phyloP scores from a whole-genome alignment of 1,139 yeast species.

The Debaryomycetaceae sp. region DNA sequence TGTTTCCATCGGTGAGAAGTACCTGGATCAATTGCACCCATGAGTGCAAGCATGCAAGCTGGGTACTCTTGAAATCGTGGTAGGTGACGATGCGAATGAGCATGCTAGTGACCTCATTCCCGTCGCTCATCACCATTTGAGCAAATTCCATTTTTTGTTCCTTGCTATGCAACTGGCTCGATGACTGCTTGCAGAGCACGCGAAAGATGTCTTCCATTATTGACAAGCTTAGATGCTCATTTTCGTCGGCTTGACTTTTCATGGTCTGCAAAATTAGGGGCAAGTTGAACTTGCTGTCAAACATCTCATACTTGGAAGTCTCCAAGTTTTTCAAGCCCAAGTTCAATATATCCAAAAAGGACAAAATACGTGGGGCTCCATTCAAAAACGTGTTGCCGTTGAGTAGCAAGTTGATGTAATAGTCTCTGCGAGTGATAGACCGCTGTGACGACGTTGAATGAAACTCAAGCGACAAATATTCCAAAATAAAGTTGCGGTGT shows the following conservation, averaged over 20 bases:
- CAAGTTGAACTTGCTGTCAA: constrained; percentile 34
- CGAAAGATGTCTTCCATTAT: constrained; percentile 22
- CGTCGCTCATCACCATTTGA: constrained; percentile 24
- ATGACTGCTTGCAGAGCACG: constrained; percentile 18
- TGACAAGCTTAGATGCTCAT: constrained; percentile 16
- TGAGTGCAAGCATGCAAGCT: constrained; percentile 62
- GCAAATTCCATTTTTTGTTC: constrained; percentile 22
- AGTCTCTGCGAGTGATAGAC: constrained; percentile 50
- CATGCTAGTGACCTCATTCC: constrained; percentile 27
- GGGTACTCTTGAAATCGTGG: constrained; percentile 46
- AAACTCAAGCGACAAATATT: constrained; percentile 68
- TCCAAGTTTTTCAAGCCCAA: constrained; percentile 43
- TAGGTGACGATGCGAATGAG: constrained; percentile 41
- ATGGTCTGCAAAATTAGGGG: constrained; percentile 24
- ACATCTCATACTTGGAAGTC: constrained; percentile 32
- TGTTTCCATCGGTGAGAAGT: constrained; percentile 54
- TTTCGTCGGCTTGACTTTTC: constrained; percentile 13
- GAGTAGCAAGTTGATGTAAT: constrained; percentile 52
- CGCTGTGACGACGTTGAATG: constrained; percentile 52
- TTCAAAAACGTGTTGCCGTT: constrained; percentile 41
- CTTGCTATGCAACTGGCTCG: constrained; percentile 15
- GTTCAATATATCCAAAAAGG: constrained; percentile 67
- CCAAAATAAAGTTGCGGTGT: constrained; percentile 59
- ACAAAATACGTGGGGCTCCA: constrained; percentile 60
- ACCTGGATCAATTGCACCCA: constrained; percentile 83